A percentile compares a stretch with the other conserved stretches of the same genome.
These are phyloP conservation scores for Claviceps sp. DNA, from an alignment of 2,329 filamentous ascomycete genomes.

Conservation along the genomic window DNA sequence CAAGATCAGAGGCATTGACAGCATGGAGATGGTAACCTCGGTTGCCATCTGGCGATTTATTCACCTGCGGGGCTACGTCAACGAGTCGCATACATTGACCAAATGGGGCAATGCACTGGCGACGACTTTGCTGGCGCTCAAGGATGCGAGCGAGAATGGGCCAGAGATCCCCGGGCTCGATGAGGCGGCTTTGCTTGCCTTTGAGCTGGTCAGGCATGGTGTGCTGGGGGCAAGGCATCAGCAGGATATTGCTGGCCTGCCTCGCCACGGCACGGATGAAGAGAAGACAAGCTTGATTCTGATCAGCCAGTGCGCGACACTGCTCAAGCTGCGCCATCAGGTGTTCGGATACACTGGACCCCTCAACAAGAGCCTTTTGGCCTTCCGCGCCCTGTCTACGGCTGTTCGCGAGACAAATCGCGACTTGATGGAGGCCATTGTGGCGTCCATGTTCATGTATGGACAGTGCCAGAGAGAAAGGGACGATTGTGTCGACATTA, in stretches of 20 bases:
- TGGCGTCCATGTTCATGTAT: slow-evolving; percentile 67
- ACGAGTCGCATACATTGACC: slow-evolving; percentile 66
- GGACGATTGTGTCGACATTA: slow-evolving; percentile 53
- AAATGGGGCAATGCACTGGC: slow-evolving; percentile 71
- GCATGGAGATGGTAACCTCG: slow-evolving; percentile 50
- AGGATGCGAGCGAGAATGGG: slow-evolving; percentile 35
- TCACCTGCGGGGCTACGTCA: slow-evolving; percentile 75
- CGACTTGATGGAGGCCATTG: slow-evolving; percentile 71
- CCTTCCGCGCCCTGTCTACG: slow-evolving; percentile 72
- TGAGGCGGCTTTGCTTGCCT: slow-evolving; percentile 68
- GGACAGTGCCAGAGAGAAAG: slow-evolving; percentile 63
- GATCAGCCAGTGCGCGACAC: slow-evolving; percentile 72
- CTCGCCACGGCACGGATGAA: slow-evolving; percentile 46
- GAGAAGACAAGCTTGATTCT: slow-evolving; percentile 70
- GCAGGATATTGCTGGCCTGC: slow-evolving; percentile 39
- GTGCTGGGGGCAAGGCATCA: slow-evolving; percentile 60
- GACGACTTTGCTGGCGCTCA: slow-evolving; percentile 50
- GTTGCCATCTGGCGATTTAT: slow-evolving; percentile 82
- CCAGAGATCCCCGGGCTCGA: slow-evolving; percentile 41
- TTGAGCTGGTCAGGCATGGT: slow-evolving; percentile 71
- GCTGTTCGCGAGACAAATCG: slow-evolving; percentile 68
- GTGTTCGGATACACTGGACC: slow-evolving; percentile 88
- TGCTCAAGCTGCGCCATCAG: slow-evolving; percentile 71
- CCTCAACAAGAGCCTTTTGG: slow-evolving; percentile 76
- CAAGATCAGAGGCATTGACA: slow-evolving; percentile 47